These are phyloP conservation scores for Monilinia polystroma DNA, from an alignment of 2,329 filamentous ascomycete species.

Conservation along the genomic window DNA sequence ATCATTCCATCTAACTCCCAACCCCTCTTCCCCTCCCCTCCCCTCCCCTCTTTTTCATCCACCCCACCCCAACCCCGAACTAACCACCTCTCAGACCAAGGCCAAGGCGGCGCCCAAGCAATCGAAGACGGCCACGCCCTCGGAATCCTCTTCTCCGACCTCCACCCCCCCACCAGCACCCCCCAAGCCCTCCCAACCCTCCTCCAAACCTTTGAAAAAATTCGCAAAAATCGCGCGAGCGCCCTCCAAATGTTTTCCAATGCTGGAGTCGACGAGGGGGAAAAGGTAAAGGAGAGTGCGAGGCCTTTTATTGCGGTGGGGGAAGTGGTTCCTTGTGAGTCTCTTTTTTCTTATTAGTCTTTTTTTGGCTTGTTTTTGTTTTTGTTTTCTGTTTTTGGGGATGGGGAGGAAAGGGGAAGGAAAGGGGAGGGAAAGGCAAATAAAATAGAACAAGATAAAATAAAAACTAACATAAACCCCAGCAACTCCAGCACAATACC, in stretches of 20 bases:
- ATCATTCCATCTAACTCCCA: neutral
- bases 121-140: constrained; percentile 66
- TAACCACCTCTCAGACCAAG: constrained; percentile 46
- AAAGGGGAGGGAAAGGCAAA: neutral
- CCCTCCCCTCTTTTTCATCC: no score
- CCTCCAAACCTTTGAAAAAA: constrained; percentile 5
- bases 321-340: constrained; percentile 13
- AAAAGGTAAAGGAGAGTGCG: neutral
- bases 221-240: constrained; percentile 10
- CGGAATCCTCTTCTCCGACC: constrained; percentile 28
- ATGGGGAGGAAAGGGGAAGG: neutral
- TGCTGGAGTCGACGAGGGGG: neutral
- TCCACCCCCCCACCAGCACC: neutral
- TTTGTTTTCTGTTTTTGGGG: no score
- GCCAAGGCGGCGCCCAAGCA: constrained; percentile 61
- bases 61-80: neutral
- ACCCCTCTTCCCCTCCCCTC: no score
- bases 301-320: constrained; percentile 1
- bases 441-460: no score
- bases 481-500: neutral
- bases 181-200: neutral
- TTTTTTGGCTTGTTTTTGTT: no score
- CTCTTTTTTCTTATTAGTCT: no score
- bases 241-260: constrained; percentile 20
- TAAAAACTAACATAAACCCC: neutral